A percentile compares a stretch with the other conserved stretches of the same genome.
phyloP scores from a whole-genome alignment of 257 asterid genomes.

The Fraxinus anomala region DNA sequence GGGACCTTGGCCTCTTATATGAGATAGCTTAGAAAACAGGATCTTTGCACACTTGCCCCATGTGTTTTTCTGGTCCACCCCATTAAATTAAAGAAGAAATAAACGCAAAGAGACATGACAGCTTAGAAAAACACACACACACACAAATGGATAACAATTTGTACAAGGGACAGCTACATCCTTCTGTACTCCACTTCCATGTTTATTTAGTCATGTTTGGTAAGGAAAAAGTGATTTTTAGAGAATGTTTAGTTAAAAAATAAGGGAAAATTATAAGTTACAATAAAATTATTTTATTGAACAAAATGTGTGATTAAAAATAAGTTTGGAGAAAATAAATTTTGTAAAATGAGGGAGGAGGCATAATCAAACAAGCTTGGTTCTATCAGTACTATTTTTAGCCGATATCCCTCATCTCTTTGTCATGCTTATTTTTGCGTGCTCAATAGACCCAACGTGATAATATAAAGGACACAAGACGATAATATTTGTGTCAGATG shows the following conservation, averaged over 20 bases:
- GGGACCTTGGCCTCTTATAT: neutral
- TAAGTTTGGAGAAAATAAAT: no score
- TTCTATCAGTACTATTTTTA: neutral
- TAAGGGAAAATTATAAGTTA: no score
- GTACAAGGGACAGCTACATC: neutral
- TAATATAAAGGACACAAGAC: neutral
- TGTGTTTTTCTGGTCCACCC: slow-evolving; percentile 2
- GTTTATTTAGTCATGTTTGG: neutral
- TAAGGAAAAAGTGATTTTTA: no score
- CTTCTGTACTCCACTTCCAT: neutral
- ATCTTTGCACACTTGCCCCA: neutral
- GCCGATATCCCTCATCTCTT: neutral
- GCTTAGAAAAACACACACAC: neutral
- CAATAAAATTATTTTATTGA: no score
- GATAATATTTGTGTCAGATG: neutral
- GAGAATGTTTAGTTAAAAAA: no score
- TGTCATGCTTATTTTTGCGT: neutral
- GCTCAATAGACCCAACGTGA: neutral
- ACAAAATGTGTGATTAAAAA: no score
- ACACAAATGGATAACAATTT: neutral
- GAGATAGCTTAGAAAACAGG: neutral
- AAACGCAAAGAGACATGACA: neutral
- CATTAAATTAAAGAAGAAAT: neutral
- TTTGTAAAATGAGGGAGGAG: no score
- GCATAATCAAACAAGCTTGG: neutral